These are phyloP conservation scores for Capillidium rhysosporum DNA, from an alignment of 371 early-diverging fungal species.

Conservation along the genomic window DNA sequence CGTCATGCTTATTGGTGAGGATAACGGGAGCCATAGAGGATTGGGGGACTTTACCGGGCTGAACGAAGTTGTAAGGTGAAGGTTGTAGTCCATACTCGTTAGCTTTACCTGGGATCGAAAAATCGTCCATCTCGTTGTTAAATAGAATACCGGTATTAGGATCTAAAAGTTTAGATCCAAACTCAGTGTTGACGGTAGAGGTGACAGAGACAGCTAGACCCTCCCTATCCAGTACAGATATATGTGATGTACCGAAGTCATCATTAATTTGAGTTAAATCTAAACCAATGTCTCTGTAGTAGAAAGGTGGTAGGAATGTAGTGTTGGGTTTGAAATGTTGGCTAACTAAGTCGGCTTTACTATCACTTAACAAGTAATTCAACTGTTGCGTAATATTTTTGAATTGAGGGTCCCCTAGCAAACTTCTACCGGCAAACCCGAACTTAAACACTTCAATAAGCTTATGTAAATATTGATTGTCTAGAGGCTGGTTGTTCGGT, in stretches of 20 bases:
- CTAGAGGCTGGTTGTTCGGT: constrained; percentile 26
- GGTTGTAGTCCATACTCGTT: constrained; percentile 75
- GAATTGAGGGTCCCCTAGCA: constrained; percentile 68
- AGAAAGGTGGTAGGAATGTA: constrained; percentile 20
- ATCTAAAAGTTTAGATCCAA: constrained; percentile 90
- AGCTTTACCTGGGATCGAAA: constrained; percentile 66
- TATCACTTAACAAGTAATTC: constrained; percentile 39
- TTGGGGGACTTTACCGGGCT: constrained; percentile 78
- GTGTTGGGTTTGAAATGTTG: neutral
- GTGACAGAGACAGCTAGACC: constrained; percentile 80
- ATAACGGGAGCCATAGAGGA: constrained; percentile 83
- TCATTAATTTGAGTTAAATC: constrained; percentile 41
- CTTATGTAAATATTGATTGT: constrained; percentile 42
- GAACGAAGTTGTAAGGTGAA: constrained; percentile 62
- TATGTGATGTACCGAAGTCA: constrained; percentile 93
- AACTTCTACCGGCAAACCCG: constrained; percentile 69
- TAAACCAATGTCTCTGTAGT: constrained; percentile 49
- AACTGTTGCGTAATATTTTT: constrained; percentile 23
- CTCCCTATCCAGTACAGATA: constrained; percentile 75
- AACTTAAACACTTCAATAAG: constrained; percentile 83
- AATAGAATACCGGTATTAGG: constrained; percentile 86
- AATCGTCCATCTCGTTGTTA: constrained; percentile 98
- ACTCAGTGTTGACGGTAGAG: constrained; percentile 85
- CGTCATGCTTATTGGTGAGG: constrained; percentile 34
- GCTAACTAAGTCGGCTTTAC: constrained; percentile 8